phyloP scores from a whole-genome alignment of 139 green algal genomes.

The Chlamydomonas sphaeroides region DNA sequence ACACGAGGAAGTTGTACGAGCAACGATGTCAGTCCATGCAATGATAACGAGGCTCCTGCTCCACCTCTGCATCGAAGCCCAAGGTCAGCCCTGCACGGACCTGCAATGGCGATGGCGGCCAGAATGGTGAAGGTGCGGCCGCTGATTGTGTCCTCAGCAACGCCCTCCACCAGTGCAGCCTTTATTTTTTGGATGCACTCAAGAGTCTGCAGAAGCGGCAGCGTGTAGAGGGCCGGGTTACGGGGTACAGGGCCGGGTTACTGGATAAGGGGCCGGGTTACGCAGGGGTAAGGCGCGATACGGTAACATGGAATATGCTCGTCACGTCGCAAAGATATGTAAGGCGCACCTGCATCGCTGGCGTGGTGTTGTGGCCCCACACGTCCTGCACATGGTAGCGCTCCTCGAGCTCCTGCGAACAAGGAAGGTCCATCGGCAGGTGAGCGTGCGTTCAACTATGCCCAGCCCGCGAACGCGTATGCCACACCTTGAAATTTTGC shows the following conservation, averaged over 20 bases:
- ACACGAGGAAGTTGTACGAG: too few relatives aligned
- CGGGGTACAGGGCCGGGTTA: too few relatives aligned
- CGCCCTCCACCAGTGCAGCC: slow-evolving; percentile 9
- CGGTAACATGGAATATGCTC: background rate
- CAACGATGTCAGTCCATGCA: too few relatives aligned
- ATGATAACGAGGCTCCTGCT: too few relatives aligned
- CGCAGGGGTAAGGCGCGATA: too few relatives aligned
- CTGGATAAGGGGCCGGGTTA: background rate
- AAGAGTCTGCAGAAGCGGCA: slow-evolving; percentile 24
- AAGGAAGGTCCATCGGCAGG: too few relatives aligned
- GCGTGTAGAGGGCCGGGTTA: too few relatives aligned
- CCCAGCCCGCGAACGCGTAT: too few relatives aligned
- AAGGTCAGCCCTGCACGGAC: too few relatives aligned
- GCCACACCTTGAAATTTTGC: too few relatives aligned
- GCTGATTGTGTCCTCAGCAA: background rate
- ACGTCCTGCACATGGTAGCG: slow-evolving; percentile 21
- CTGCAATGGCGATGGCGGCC: background rate
- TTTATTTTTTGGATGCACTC: slow-evolving; percentile 32
- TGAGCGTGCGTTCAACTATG: too few relatives aligned
- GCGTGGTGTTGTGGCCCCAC: slow-evolving; percentile 16
- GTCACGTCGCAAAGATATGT: background rate
- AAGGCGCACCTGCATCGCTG: slow-evolving; percentile 3
- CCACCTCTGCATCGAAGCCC: too few relatives aligned
- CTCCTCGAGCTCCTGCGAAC: slow-evolving; percentile 25
- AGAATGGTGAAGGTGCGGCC: slow-evolving; percentile 1